Percentiles rank a stretch among this genome's conserved stretches.
Conservation (phyloP, 805 yeast genomes). For the Debaryomyces tyrocola region DNA sequence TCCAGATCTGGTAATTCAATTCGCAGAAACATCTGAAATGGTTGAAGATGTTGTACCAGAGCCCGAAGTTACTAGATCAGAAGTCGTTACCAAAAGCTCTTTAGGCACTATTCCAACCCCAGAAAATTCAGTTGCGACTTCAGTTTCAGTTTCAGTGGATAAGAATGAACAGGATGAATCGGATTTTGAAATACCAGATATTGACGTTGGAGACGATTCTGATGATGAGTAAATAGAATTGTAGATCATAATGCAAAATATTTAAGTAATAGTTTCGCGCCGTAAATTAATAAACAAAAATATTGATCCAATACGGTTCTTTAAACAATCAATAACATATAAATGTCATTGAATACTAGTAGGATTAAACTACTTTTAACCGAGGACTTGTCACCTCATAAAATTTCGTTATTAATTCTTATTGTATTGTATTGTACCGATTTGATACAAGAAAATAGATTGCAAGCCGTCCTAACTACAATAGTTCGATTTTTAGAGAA, state of each 20-base stretch:
- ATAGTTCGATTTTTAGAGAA: slow-evolving; percentile 45
- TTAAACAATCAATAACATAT: not conserved
- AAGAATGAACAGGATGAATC: slow-evolving; percentile 33
- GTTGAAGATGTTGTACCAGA: not conserved
- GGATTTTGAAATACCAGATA: slow-evolving; percentile 53
- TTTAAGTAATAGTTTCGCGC: not conserved
- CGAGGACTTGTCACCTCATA: slow-evolving; percentile 53
- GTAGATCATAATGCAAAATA: not conserved
- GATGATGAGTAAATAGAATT: slow-evolving; percentile 28
- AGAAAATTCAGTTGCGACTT: not conserved
- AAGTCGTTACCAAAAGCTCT: not conserved
- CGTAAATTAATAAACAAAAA: not conserved
- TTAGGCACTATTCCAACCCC: not conserved
- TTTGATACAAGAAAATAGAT: slow-evolving; percentile 24
- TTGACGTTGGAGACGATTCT: slow-evolving; percentile 45
- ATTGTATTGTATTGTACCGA: slow-evolving; percentile 22
- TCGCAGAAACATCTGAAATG: not conserved
- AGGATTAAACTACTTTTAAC: slow-evolving; percentile 26
- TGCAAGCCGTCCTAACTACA: slow-evolving; percentile 39
- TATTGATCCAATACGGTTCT: not conserved
- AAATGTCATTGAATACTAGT: slow-evolving; percentile 1
- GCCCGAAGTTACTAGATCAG: not conserved
- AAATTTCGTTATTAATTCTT: slow-evolving; percentile 49
- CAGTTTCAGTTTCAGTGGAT: not conserved
- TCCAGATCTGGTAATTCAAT: not conserved